Evolutionary conservation across 306 rosid species (phyloP).

Genomic region (Coriaria nepalensis): DNA sequence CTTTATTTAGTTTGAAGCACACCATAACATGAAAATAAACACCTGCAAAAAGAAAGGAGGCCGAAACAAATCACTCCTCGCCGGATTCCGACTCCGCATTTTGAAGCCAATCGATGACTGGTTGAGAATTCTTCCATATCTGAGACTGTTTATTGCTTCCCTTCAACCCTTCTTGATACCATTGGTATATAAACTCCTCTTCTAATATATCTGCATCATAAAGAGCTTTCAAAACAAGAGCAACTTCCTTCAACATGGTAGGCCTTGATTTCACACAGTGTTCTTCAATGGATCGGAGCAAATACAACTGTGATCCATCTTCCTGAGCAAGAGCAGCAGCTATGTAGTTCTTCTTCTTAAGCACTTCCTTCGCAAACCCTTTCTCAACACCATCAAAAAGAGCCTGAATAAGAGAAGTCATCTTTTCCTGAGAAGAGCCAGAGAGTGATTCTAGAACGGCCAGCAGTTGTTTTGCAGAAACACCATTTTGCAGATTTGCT

Average conservation of each 20-base stretch:
- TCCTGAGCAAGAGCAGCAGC: conserved; percentile 29
- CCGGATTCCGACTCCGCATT: conserved; percentile 58
- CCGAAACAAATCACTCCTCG: conserved; percentile 7
- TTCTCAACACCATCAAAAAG: conserved; percentile 28
- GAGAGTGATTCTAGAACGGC: conserved; percentile 17
- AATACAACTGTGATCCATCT: conserved; percentile 23
- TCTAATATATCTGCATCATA: conserved; percentile 45
- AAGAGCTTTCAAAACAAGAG: conserved; percentile 37
- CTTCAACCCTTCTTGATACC: conserved; percentile 38
- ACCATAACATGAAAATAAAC: too few relatives aligned
- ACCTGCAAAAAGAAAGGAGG: not conserved
- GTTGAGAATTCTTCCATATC: conserved; percentile 46
- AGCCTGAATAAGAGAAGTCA: conserved; percentile 35
- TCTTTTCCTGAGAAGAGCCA: conserved; percentile 35
- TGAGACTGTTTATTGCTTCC: conserved; percentile 28
- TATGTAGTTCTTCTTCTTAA: conserved; percentile 31
- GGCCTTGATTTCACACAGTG: conserved; percentile 22
- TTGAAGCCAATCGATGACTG: conserved; percentile 52
- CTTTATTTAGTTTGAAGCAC: too few relatives aligned
- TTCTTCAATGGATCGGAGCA: conserved; percentile 33
- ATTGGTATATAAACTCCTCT: conserved; percentile 38
- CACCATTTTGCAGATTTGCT: conserved; percentile 27
- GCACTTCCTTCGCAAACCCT: conserved; percentile 37
- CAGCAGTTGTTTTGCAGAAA: conserved; percentile 21
- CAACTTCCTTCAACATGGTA: conserved; percentile 40